Percentiles rank a stretch among this genome's conserved stretches.
phyloP scores from a whole-genome alignment of 1,139 yeast species.

The Saccharomycopsis hybrid region DNA sequence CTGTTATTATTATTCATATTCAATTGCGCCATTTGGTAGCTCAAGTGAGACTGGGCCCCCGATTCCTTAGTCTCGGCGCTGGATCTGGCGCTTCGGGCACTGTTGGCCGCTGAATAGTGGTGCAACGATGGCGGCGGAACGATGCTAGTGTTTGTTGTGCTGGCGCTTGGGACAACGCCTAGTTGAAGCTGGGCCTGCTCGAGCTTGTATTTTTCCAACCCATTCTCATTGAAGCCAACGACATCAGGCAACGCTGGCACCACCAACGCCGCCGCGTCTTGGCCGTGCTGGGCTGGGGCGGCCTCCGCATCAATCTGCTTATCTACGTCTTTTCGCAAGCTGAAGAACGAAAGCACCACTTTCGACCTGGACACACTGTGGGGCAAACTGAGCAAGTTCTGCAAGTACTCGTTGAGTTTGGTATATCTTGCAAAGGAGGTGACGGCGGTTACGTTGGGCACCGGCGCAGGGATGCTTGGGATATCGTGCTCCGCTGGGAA shows the following conservation, averaged over 20 bases:
- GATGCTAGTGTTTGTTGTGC: not conserved
- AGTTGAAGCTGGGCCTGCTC: constrained; percentile 1
- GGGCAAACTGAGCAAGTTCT: constrained; percentile 70
- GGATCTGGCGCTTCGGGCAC: constrained; percentile 11
- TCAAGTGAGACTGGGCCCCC: too few relatives aligned
- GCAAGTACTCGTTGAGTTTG: constrained; percentile 78
- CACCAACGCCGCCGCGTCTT: too few relatives aligned
- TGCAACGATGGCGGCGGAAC: constrained; percentile 12
- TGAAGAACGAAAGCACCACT: constrained; percentile 67
- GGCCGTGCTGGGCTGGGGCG: too few relatives aligned
- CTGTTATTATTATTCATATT: too few relatives aligned
- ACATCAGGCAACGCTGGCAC: constrained; percentile 17
- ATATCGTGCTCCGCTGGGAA: constrained; percentile 94
- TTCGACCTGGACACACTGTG: constrained; percentile 64
- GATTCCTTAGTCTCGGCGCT: constrained; percentile 18
- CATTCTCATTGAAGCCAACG: constrained; percentile 16
- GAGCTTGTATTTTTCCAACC: not conserved
- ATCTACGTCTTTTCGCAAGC: constrained; percentile 43
- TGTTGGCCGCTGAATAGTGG: too few relatives aligned
- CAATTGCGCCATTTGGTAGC: constrained; percentile 12
- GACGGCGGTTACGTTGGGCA: constrained; percentile 84
- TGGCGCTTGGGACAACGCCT: not conserved
- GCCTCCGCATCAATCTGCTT: constrained; percentile 27
- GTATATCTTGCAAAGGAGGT: constrained; percentile 80
- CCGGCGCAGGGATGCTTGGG: constrained; percentile 96